These are phyloP conservation scores for Dendrobium nobile DNA, from an alignment of 106 monocot genomes.

Conservation along the genomic window DNA sequence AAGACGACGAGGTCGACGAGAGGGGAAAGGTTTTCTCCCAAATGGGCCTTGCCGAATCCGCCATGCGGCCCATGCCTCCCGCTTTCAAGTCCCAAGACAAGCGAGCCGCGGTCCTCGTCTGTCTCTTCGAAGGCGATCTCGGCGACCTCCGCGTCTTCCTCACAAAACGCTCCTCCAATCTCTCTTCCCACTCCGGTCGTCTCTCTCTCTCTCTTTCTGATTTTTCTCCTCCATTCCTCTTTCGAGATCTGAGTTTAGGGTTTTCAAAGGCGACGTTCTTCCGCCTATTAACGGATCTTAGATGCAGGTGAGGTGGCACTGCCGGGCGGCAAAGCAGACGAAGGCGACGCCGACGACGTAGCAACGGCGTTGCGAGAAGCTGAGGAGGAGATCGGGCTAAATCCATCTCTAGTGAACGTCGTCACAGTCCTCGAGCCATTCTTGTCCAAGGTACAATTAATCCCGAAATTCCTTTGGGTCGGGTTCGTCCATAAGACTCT, in stretches of 20 bases:
- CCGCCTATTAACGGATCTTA: background rate
- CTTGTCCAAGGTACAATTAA: constrained; percentile 47
- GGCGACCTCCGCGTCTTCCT: constrained; percentile 23
- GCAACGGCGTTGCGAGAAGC: constrained; percentile 43
- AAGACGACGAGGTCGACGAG: constrained; percentile 2
- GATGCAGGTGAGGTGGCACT: constrained; percentile 57
- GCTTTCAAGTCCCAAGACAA: background rate
- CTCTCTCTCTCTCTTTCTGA: background rate
- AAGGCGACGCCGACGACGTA: constrained; percentile 30
- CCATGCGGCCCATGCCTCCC: background rate
- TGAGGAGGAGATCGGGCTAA: constrained; percentile 44
- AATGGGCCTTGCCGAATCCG: background rate
- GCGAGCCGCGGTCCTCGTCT: constrained; percentile 60
- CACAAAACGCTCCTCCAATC: constrained; percentile 63
- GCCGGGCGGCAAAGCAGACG: constrained; percentile 45
- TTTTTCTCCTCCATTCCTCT: background rate
- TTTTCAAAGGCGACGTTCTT: background rate
- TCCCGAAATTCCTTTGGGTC: background rate
- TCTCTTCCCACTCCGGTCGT: constrained; percentile 60
- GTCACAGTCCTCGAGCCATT: constrained; percentile 57
- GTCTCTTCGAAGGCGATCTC: constrained; percentile 10
- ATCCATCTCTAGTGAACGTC: constrained; percentile 37
- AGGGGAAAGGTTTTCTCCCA: constrained; percentile 2
- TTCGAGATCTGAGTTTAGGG: background rate
- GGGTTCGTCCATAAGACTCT: no score